Evolutionary conservation across 164 flowering plant genomes (phyloP).

Genomic region (Tetracentron sinense): DNA sequence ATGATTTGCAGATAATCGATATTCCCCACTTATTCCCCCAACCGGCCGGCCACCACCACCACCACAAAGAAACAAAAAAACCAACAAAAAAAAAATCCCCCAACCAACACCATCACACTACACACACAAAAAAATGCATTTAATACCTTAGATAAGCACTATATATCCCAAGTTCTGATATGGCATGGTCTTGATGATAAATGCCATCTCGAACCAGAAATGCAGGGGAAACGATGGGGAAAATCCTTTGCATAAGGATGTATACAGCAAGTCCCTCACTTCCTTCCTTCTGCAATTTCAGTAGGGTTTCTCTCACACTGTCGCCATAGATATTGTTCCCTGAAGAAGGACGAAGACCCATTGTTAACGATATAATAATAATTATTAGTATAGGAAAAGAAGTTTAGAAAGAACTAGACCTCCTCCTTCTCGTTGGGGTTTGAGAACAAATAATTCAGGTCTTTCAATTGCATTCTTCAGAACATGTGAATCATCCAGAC

Average conservation of each 20-base stretch:
- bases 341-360: slow-evolving; percentile 20
- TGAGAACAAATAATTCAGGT: slow-evolving; percentile 84
- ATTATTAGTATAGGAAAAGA: not conserved
- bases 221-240: slow-evolving; percentile 51
- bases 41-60: not conserved
- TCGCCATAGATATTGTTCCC: slow-evolving; percentile 92
- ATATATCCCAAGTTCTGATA: slow-evolving; percentile 92
- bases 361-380: not conserved
- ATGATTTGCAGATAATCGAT: no score
- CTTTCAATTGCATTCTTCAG: slow-evolving; percentile 61
- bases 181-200: slow-evolving; percentile 62
- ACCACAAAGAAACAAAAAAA: no score
- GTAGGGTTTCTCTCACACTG: slow-evolving; percentile 59
- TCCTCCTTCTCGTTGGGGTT: slow-evolving; percentile 99
- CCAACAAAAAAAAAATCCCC: not conserved
- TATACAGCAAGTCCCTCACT: slow-evolving; percentile 75
- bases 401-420: slow-evolving; percentile 35
- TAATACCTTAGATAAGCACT: slow-evolving; percentile 82
- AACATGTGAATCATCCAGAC: slow-evolving; percentile 67
- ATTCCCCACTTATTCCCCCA: no score
- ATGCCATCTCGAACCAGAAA: slow-evolving; percentile 70
- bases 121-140: not conserved
- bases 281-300: slow-evolving; percentile 58
- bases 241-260: slow-evolving; percentile 94
- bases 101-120: not conserved